These are phyloP conservation scores for Trichoderma sp. DNA, from an alignment of 2,329 filamentous ascomycete species.

Conservation along the genomic window DNA sequence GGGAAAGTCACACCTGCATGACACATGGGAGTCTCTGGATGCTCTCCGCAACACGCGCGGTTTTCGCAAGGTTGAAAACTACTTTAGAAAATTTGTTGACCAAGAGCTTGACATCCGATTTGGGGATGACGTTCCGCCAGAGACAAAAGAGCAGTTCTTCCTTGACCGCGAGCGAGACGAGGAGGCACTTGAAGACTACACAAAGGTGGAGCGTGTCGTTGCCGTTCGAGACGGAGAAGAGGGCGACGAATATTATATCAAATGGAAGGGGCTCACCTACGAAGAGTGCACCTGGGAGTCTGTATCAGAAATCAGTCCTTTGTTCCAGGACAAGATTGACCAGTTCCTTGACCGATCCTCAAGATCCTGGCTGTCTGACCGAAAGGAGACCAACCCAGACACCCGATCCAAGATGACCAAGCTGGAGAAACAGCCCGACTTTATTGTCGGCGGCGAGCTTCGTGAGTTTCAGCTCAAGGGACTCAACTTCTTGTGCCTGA, in stretches of 20 bases:
- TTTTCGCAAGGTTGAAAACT: slow-evolving; percentile 89
- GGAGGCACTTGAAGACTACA: slow-evolving; percentile 86
- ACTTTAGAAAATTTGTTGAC: slow-evolving; percentile 80
- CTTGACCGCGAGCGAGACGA: slow-evolving; percentile 91
- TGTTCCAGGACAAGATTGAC: slow-evolving; percentile 88
- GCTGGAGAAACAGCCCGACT: slow-evolving; percentile 79
- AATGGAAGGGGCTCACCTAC: slow-evolving; percentile 94
- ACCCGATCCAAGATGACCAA: slow-evolving; percentile 74
- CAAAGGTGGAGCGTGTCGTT: slow-evolving; percentile 90
- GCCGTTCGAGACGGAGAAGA: slow-evolving; percentile 77
- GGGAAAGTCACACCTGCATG: slow-evolving; percentile 89
- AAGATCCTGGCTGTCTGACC: slow-evolving; percentile 78
- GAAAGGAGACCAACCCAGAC: slow-evolving; percentile 71
- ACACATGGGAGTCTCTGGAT: slow-evolving; percentile 87
- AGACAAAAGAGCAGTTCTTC: slow-evolving; percentile 90
- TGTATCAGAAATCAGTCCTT: slow-evolving; percentile 70
- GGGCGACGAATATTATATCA: slow-evolving; percentile 86
- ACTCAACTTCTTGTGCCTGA: slow-evolving; percentile 91
- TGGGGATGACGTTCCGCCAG: slow-evolving; percentile 74
- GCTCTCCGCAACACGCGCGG: slow-evolving; percentile 76
- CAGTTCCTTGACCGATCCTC: slow-evolving; percentile 83
- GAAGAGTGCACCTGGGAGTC: slow-evolving; percentile 94
- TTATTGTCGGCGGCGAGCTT: slow-evolving; percentile 81
- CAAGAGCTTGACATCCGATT: slow-evolving; percentile 77
- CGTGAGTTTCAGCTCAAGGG: slow-evolving; percentile 93